Conservation (phyloP, 805 yeast genomes). For the Wickerhamomyces silvicola region DNA sequence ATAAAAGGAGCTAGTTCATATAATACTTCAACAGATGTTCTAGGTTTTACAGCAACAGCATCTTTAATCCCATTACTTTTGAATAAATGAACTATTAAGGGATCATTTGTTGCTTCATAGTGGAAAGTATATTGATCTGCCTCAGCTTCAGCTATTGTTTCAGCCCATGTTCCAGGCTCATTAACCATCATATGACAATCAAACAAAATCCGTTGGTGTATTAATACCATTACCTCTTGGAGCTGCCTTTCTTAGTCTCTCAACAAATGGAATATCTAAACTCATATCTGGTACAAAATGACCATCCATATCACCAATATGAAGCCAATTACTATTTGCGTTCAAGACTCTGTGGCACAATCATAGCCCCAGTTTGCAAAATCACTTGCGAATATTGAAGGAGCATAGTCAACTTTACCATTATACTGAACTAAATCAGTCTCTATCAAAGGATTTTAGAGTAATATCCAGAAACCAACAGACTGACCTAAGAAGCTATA, state of each 20-base stretch:
- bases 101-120: slow-evolving; percentile 83
- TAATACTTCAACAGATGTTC: slow-evolving; percentile 79
- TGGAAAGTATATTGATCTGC: slow-evolving; percentile 97
- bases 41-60: slow-evolving; percentile 92
- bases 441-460: background rate
- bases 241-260: slow-evolving; percentile 66
- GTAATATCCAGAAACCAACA: too few species aligned
- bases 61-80: slow-evolving; percentile 81
- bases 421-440: slow-evolving; percentile 22
- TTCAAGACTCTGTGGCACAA: slow-evolving; percentile 73
- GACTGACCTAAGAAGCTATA: too few species aligned
- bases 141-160: slow-evolving; percentile 85
- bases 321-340: slow-evolving; percentile 92
- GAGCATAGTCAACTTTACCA: slow-evolving; percentile 84
- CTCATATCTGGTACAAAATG: slow-evolving; percentile 96
- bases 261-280: slow-evolving; percentile 85
- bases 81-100: slow-evolving; percentile 69
- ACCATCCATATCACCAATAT: slow-evolving; percentile 98
- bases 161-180: slow-evolving; percentile 89
- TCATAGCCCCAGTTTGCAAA: slow-evolving; percentile 86
- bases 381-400: slow-evolving; percentile 89
- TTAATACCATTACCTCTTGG: slow-evolving; percentile 53
- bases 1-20: slow-evolving; percentile 67
- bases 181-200: slow-evolving; percentile 99
- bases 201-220: slow-evolving; percentile 49